A percentile compares a stretch with the other conserved stretches of the same genome.
Conservation (phyloP, 768 basidiomycete genomes). For the Panaeolus cyanescens region DNA sequence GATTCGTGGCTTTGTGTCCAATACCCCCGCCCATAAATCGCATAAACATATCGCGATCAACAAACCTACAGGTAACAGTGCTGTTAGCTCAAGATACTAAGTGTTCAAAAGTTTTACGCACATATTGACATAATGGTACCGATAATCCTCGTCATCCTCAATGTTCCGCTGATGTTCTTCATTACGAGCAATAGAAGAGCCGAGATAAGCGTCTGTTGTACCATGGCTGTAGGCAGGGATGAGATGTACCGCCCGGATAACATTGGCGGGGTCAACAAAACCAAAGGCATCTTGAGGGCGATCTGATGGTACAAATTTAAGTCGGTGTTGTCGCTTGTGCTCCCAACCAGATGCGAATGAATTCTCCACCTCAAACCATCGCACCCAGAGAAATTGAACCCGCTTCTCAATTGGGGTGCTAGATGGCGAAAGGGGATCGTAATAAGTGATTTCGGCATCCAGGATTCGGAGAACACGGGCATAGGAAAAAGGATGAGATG, state of each 20-base stretch:
- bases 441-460: slow-evolving; percentile 27
- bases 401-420: not conserved
- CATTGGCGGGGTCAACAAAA: not conserved
- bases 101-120: slow-evolving; percentile 17
- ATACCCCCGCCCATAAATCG: slow-evolving; percentile 25
- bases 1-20: slow-evolving; percentile 21
- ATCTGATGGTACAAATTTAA: no score
- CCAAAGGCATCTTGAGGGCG: not conserved
- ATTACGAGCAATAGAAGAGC: slow-evolving; percentile 12
- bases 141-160: slow-evolving; percentile 28
- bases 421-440: not conserved
- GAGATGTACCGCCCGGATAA: not conserved
- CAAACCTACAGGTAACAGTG: slow-evolving; percentile 22
- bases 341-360: no score
- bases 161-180: slow-evolving; percentile 1
- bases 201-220: slow-evolving; percentile 15
- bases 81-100: not conserved
- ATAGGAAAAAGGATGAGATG: slow-evolving; percentile 35
- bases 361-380: no score
- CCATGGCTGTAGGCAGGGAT: slow-evolving; percentile 1
- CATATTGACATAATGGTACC: slow-evolving; percentile 35
- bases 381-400: slow-evolving; percentile 17
- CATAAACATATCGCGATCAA: slow-evolving; percentile 34
- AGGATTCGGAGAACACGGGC: slow-evolving; percentile 29
- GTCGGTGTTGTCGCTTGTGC: no score